Conservation (phyloP, 1,139 yeast genomes). For the Arxiozyma bovina region DNA sequence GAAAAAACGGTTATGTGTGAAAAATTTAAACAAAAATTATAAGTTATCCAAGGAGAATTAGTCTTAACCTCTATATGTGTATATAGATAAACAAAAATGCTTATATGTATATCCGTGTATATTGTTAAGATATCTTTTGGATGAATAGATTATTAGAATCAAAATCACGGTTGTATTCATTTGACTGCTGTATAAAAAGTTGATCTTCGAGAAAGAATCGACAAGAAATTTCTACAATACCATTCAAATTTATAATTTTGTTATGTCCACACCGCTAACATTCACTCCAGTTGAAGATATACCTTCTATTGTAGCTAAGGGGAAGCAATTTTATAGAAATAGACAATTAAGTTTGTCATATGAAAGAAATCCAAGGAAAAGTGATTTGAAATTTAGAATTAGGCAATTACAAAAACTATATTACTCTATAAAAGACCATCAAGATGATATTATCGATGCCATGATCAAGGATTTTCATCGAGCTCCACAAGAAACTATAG, state of each 20-base stretch:
- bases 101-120: too few species aligned
- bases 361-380: conserved; percentile 18
- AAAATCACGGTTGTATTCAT: too few species aligned
- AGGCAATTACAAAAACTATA: conserved; percentile 61
- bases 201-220: neutral
- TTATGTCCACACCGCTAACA: conserved; percentile 2
- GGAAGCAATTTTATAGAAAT: conserved; percentile 14
- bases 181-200: too few species aligned
- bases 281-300: conserved; percentile 19
- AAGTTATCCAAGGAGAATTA: too few species aligned
- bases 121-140: too few species aligned
- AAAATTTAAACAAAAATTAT: too few species aligned
- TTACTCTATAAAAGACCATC: conserved; percentile 55
- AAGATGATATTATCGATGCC: conserved; percentile 48
- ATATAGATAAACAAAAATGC: too few species aligned
- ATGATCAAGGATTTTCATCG: conserved; percentile 60
- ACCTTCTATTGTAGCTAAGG: conserved; percentile 11
- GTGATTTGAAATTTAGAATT: conserved; percentile 49
- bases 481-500: conserved; percentile 49
- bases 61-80: too few species aligned
- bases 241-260: neutral
- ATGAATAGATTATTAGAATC: too few species aligned
- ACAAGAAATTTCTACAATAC: neutral
- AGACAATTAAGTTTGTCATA: conserved; percentile 17
- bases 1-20: too few species aligned